These are phyloP conservation scores for Trichosporon faecale DNA, from an alignment of 1,284 basidiomycete genomes.

Conservation along the genomic window DNA sequence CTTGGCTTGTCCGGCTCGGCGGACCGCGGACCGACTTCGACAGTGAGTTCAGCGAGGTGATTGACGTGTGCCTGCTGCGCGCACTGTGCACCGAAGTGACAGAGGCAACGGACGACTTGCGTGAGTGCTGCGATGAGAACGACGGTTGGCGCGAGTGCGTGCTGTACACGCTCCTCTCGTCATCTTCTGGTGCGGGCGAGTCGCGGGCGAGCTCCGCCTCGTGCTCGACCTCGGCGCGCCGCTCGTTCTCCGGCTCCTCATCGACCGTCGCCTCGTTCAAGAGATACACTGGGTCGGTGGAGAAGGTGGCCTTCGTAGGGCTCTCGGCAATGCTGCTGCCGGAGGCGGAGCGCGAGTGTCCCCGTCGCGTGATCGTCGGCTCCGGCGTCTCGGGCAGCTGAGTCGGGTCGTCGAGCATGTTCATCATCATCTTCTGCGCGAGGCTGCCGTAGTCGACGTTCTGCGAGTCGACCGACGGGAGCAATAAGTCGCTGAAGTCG, in stretches of 20 bases:
- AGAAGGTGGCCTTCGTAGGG: conserved; percentile 1
- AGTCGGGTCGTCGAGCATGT: conserved; percentile 21
- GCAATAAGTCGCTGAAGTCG: conserved; percentile 53
- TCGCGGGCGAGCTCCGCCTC: not conserved
- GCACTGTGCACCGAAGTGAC: not conserved
- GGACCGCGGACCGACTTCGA: not conserved
- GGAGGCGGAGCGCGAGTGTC: not conserved
- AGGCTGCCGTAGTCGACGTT: conserved; percentile 40
- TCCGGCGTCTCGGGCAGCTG: conserved; percentile 1
- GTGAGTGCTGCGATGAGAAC: not conserved
- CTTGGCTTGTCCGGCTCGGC: not conserved
- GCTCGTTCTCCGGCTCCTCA: conserved; percentile 16
- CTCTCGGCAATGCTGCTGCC: conserved; percentile 4
- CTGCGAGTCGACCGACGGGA: conserved; percentile 45
- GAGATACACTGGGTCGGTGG: not conserved
- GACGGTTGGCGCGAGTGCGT: not conserved
- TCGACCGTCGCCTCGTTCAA: not conserved
- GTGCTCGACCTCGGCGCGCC: conserved; percentile 9
- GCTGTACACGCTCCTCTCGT: conserved; percentile 2
- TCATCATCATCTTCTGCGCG: conserved; percentile 39
- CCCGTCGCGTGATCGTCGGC: not conserved
- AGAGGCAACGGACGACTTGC: not conserved
- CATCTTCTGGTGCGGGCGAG: not conserved
- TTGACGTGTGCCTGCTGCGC: not conserved
- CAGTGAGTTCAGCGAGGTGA: not conserved